phyloP scores from a whole-genome alignment of 495 filamentous ascomycete species.

The Penicillium maclennaniae region DNA sequence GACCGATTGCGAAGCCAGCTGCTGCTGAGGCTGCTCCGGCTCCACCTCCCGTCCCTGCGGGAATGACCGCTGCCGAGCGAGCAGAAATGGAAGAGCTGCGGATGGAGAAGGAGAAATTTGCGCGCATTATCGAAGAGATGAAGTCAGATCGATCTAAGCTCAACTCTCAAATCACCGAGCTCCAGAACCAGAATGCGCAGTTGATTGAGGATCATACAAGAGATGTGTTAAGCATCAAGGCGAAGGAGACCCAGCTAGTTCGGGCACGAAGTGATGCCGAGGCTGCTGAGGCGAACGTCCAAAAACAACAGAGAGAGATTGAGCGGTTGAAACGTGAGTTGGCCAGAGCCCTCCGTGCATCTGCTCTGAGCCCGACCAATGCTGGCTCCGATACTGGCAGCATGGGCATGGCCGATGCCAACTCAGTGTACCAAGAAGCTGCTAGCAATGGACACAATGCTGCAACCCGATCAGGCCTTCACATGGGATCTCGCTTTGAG shows the following conservation, averaged over 20 bases:
- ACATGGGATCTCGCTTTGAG: constrained; percentile 39
- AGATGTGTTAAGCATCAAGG: constrained; percentile 92
- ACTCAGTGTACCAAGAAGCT: constrained; percentile 36
- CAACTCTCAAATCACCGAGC: constrained; percentile 74
- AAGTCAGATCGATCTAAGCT: constrained; percentile 70
- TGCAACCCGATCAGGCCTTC: constrained; percentile 32
- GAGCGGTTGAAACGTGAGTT: constrained; percentile 85
- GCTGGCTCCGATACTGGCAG: constrained; percentile 29
- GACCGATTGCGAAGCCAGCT: constrained; percentile 80
- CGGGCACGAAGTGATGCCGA: constrained; percentile 87
- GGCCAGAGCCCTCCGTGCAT: constrained; percentile 42
- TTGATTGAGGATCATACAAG: constrained; percentile 96
- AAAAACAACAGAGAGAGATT: constrained; percentile 81
- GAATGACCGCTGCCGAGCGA: constrained; percentile 67
- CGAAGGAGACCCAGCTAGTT: constrained; percentile 96
- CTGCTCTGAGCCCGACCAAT: constrained; percentile 39
- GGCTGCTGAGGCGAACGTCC: constrained; percentile 75
- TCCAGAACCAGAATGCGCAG: constrained; percentile 93
- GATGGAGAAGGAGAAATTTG: constrained; percentile 71
- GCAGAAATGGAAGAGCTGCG: constrained; percentile 89
- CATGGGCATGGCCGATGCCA: constrained; percentile 33
- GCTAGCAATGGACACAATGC: constrained; percentile 26
- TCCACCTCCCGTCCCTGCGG: constrained; percentile 43
- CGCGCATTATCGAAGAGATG: constrained; percentile 67
- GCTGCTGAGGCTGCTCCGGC: constrained; percentile 36